Evolutionary conservation across 441 rosid genomes (phyloP), one percentile per base, ranked within the genome.

Genomic region (Populus hybrid): DNA sequence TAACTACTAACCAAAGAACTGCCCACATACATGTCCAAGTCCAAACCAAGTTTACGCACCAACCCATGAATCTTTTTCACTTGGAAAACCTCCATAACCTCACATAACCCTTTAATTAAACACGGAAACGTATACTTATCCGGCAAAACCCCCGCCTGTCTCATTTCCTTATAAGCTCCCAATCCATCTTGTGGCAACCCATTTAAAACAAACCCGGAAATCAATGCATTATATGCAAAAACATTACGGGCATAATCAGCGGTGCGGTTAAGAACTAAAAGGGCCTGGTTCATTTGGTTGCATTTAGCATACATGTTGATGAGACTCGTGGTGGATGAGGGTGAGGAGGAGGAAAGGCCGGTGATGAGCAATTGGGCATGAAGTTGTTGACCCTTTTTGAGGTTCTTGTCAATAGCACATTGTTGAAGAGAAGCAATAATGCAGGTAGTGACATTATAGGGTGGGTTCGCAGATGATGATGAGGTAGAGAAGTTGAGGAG

Each of bases 291-390:
- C 78, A 86, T 69, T 63, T 42, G 80, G 77, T 77, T 76, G 83
- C 90, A 88, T 73, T 89, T 90, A 8, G 88, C 84, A 76, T 90
- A 90, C 94, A 90, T 88, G 75, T 88, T 89, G 80, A 90, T 82
- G 59, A 90, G 89, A 83, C 92, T 89, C 34, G 94, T 90, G 78
- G 81, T 72, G 68, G 83, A 84, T 20, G 79, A 77, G 38, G 90
- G 91, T 23, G 88, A 84, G 59, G 78, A 77, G 4, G 80, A 46
- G 74, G 86, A 80, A 73, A 83, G 75, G n/a, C 89, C 86, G 76
- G 83, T 82, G 8, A 80, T 78, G 73, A 89, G 82, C 90, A 90
- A 80, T 82, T 81, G 84, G 21, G 85, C 81, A 71, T 89, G 94
- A 8, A 84, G 23, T 81, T 85, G 80, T 69, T 73, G 65, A 69